phyloP scores from a whole-genome alignment of 108 stramenopile genomes.

The Ochromonas danica region DNA sequence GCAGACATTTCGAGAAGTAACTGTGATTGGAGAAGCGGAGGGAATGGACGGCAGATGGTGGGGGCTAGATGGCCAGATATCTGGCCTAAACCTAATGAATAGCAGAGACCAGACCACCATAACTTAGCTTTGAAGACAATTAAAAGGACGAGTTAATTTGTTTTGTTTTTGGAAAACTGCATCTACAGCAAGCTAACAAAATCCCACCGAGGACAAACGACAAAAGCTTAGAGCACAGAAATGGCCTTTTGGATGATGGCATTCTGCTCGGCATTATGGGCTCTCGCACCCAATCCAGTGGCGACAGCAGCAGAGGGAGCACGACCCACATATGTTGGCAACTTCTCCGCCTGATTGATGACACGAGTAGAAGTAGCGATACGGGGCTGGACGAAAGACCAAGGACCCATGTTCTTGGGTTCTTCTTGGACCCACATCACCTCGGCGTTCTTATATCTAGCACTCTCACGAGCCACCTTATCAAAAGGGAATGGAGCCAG shows the following conservation, averaged over 20 bases:
- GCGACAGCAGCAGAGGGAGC: slow-evolving; percentile 88
- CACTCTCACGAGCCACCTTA: slow-evolving; percentile 70
- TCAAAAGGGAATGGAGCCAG: slow-evolving; percentile 98
- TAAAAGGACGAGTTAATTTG: too few relatives aligned
- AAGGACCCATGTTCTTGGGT: slow-evolving; percentile 95
- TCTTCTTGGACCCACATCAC: slow-evolving; percentile 93
- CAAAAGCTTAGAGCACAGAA: too few relatives aligned
- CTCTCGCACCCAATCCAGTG: slow-evolving; percentile 77
- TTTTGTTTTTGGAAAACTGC: too few relatives aligned
- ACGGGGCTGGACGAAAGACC: slow-evolving; percentile 77
- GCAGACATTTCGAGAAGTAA: too few relatives aligned
- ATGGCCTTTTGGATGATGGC: slow-evolving; percentile 73
- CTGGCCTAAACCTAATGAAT: too few relatives aligned
- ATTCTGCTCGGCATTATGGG: slow-evolving; percentile 78
- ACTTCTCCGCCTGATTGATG: slow-evolving; percentile 80
- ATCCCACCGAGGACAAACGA: too few relatives aligned
- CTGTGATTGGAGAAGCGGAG: too few relatives aligned
- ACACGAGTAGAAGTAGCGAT: slow-evolving; percentile 91
- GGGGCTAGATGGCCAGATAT: too few relatives aligned
- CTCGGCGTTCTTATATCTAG: slow-evolving; percentile 82
- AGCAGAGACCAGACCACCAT: too few relatives aligned
- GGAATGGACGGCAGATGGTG: too few relatives aligned
- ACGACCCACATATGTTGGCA: slow-evolving; percentile 87
- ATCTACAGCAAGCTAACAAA: too few relatives aligned
- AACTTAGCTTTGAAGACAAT: too few relatives aligned